These are phyloP conservation scores for Eimeria acervulina DNA, from an alignment of 169 alveolate genomes.

Conservation along the genomic window DNA sequence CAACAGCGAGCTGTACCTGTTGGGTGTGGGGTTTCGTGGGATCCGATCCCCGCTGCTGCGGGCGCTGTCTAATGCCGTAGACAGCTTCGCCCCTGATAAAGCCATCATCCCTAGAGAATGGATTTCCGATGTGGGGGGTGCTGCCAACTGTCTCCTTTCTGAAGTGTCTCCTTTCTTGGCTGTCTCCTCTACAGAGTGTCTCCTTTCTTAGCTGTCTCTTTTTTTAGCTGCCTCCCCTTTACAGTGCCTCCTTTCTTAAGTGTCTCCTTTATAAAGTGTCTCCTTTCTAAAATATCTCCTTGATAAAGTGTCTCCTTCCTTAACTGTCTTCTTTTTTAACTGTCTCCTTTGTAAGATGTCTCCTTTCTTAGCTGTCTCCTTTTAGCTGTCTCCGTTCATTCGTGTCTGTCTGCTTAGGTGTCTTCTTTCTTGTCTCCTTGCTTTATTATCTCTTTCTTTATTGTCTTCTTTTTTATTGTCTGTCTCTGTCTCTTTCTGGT, in stretches of 20 bases:
- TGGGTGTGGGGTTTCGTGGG: slow-evolving; percentile 83
- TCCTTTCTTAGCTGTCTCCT: neutral
- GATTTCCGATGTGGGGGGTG: slow-evolving; percentile 65
- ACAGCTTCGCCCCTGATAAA: neutral
- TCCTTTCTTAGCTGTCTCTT: neutral
- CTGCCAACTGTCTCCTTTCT: neutral
- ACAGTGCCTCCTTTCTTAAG: too few relatives aligned
- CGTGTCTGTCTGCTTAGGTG: too few relatives aligned
- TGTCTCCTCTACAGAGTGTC: neutral
- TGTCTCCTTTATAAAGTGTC: neutral
- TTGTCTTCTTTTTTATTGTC: neutral
- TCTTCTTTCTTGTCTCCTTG: neutral
- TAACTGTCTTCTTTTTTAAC: neutral
- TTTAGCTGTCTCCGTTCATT: too few relatives aligned
- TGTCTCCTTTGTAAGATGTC: neutral
- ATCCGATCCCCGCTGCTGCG: slow-evolving; percentile 82
- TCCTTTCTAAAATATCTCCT: neutral
- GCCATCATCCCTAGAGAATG: slow-evolving; percentile 76
- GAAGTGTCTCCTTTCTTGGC: neutral
- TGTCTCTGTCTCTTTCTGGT: neutral
- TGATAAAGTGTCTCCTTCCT: neutral
- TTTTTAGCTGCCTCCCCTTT: neutral
- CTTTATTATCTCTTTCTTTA: neutral
- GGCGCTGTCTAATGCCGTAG: slow-evolving; percentile 64
- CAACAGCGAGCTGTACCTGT: slow-evolving; percentile 82